phyloP scores from a whole-genome alignment of 176 grass and related monocot genomes.

The Aegilops umbellulata region DNA sequence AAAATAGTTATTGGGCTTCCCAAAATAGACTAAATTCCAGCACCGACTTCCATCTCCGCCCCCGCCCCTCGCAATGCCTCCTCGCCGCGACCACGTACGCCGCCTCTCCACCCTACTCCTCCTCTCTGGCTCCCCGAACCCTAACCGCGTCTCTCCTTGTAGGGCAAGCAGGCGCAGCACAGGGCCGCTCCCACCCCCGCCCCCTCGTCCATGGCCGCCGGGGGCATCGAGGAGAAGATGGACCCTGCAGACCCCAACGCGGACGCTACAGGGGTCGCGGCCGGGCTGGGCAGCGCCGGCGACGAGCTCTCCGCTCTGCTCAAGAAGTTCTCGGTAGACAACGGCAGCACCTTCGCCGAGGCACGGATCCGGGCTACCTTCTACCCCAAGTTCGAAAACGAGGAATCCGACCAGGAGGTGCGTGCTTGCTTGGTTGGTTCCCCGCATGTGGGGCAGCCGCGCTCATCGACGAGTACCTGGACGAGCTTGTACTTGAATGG shows the following conservation, averaged over 20 bases:
- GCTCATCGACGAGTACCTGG: too few relatives aligned
- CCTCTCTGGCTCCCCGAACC: not conserved
- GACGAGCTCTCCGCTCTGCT: constrained; percentile 43
- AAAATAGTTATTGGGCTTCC: too few relatives aligned
- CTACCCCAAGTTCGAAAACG: constrained; percentile 98
- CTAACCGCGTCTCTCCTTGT: not conserved
- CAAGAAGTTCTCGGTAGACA: constrained; percentile 64
- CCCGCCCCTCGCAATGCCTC: too few relatives aligned
- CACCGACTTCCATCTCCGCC: too few relatives aligned
- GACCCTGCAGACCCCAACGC: not conserved
- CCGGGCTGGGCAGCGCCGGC: not conserved
- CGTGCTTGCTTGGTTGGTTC: not conserved
- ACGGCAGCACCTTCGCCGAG: constrained; percentile 50
- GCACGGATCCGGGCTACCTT: constrained; percentile 82
- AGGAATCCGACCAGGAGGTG: constrained; percentile 93
- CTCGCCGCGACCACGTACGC: too few relatives aligned
- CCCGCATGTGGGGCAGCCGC: too few relatives aligned
- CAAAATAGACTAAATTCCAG: too few relatives aligned
- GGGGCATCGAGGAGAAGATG: constrained; percentile 14
- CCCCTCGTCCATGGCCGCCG: not conserved
- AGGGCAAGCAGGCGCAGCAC: constrained; percentile 31
- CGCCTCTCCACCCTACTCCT: too few relatives aligned
- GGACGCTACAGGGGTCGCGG: constrained; percentile 8
- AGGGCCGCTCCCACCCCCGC: not conserved
- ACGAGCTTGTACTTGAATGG: too few relatives aligned